phyloP scores from a whole-genome alignment of 1,284 basidiomycete genomes.

The Tilletia caries region DNA sequence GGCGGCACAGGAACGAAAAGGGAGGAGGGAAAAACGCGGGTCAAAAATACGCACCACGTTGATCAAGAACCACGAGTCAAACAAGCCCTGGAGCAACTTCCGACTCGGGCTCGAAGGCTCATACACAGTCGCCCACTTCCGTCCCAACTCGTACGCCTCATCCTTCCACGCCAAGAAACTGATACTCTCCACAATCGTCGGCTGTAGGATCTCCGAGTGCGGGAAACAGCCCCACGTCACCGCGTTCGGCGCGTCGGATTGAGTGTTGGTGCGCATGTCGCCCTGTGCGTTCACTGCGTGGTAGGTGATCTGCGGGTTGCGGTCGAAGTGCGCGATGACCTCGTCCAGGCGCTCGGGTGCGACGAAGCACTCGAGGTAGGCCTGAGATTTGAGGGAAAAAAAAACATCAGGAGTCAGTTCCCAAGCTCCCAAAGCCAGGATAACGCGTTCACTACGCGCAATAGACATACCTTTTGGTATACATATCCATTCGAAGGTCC shows the following conservation, averaged over 20 bases:
- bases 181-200: slow-evolving; percentile 82
- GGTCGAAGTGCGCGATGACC: slow-evolving; percentile 79
- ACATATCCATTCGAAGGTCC: slow-evolving; percentile 56
- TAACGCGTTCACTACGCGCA: no score
- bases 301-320: slow-evolving; percentile 87
- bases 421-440: not conserved
- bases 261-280: slow-evolving; percentile 86
- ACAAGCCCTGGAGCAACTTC: slow-evolving; percentile 41
- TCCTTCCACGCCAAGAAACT: slow-evolving; percentile 54
- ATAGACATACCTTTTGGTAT: slow-evolving; percentile 55
- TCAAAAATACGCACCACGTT: slow-evolving; percentile 43
- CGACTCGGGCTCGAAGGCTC: slow-evolving; percentile 32
- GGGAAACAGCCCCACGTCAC: slow-evolving; percentile 99
- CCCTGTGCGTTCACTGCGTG: slow-evolving; percentile 82
- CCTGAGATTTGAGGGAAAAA: slow-evolving; percentile 58
- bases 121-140: slow-evolving; percentile 50
- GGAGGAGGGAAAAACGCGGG: no score
- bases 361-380: slow-evolving; percentile 96
- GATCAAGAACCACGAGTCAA: slow-evolving; percentile 48
- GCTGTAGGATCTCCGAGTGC: slow-evolving; percentile 83
- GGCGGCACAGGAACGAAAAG: not conserved
- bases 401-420: no score
- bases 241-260: slow-evolving; percentile 88
- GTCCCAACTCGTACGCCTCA: slow-evolving; percentile 52
- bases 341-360: slow-evolving; percentile 69